These are phyloP conservation scores for Avena insularis DNA, from an alignment of 176 grass and related monocot species.

Conservation along the genomic window DNA sequence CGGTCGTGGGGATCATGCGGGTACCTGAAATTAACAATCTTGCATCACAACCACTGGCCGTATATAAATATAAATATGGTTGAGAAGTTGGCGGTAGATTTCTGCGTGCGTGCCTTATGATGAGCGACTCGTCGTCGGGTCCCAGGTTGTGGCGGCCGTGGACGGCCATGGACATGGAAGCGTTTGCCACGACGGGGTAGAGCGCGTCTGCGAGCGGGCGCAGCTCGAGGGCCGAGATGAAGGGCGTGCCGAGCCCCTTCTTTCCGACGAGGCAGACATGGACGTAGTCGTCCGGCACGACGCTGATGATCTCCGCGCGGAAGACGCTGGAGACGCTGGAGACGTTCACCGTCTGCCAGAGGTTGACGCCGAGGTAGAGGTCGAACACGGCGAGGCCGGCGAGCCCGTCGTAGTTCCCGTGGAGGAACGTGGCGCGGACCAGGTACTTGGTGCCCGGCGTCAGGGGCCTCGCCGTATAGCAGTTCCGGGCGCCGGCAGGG, in stretches of 20 bases:
- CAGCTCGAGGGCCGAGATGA: constrained; percentile 34
- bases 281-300: constrained; percentile 29
- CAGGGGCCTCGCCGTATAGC: constrained; percentile 47
- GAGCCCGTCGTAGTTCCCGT: constrained; percentile 67
- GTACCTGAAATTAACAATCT: constrained; percentile 27
- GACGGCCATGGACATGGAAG: constrained; percentile 19
- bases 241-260: constrained; percentile 27
- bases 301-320: constrained; percentile 27
- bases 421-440: constrained; percentile 47
- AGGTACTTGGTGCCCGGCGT: constrained; percentile 51
- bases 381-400: constrained; percentile 46
- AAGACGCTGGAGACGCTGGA: constrained; percentile 23
- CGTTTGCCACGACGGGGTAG: constrained; percentile 19
- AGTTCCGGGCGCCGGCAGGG: constrained; percentile 41
- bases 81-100: not conserved
- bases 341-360: constrained; percentile 47
- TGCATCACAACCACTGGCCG: not conserved
- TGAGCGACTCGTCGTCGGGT: constrained; percentile 1
- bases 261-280: constrained; percentile 36
- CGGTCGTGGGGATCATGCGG: constrained; percentile 53
- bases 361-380: constrained; percentile 63
- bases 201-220: not conserved
- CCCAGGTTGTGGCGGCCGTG: constrained; percentile 25
- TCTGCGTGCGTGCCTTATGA: not conserved
- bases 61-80: not conserved